Percentiles rank a stretch among this genome's conserved stretches.
phyloP scores from a whole-genome alignment of 306 rosid genomes.

The Amphicarpaea edgeworthii region DNA sequence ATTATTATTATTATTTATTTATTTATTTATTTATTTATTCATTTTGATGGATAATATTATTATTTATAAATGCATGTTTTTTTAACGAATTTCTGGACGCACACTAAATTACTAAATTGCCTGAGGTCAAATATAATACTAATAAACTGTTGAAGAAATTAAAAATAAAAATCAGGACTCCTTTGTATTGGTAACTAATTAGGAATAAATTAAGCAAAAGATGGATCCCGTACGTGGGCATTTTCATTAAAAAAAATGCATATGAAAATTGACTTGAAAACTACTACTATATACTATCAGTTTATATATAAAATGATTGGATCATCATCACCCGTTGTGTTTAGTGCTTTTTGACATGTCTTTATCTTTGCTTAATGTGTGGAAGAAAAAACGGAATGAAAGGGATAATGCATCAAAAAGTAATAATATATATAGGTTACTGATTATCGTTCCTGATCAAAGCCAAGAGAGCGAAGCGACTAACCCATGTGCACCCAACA shows the following conservation, averaged over 20 bases:
- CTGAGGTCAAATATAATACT: too few relatives aligned
- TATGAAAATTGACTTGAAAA: conserved; percentile 19
- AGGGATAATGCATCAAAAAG: not conserved
- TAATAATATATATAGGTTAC: not conserved
- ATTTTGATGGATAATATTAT: too few relatives aligned
- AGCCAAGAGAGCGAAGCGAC: conserved; percentile 16
- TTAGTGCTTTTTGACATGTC: conserved; percentile 10
- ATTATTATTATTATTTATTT: not conserved
- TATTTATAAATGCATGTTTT: not conserved
- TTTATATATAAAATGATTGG: not conserved
- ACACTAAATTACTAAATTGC: too few relatives aligned
- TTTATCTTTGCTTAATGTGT: not conserved
- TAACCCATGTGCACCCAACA: conserved; percentile 2
- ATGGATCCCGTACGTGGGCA: not conserved
- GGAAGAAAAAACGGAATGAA: not conserved
- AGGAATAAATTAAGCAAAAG: not conserved
- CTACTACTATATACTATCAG: not conserved
- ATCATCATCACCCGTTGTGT: not conserved
- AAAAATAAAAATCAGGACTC: too few relatives aligned
- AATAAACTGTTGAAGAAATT: too few relatives aligned
- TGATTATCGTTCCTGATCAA: conserved; percentile 16
- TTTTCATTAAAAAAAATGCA: not conserved
- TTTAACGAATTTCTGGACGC: too few relatives aligned
- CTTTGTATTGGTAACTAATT: too few relatives aligned
- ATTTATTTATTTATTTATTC: too few relatives aligned